Evolutionary conservation across 2,329 filamentous ascomycete species (phyloP).

Genomic region (Aspergillus nomiae): DNA sequence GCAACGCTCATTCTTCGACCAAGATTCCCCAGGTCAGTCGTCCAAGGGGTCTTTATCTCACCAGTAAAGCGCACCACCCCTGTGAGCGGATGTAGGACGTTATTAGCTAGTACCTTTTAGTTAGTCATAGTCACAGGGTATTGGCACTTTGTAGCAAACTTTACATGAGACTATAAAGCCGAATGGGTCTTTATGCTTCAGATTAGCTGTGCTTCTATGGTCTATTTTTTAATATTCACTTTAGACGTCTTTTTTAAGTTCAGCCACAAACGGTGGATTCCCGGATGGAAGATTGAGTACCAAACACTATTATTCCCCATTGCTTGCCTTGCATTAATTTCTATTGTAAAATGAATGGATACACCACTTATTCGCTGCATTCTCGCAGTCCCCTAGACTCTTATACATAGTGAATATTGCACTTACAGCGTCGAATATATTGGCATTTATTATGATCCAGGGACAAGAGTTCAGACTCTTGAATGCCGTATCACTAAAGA

Average conservation of each 20-base stretch:
- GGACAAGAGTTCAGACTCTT: not conserved
- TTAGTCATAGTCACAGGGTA: not conserved
- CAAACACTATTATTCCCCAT: not conserved
- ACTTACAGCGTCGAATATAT: not conserved
- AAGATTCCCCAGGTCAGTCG: too few species aligned
- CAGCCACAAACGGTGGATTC: not conserved
- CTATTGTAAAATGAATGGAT: not conserved
- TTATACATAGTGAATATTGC: not conserved
- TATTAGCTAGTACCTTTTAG: too few species aligned
- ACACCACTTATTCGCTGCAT: not conserved
- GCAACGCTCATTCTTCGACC: too few species aligned
- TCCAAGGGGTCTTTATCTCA: too few species aligned
- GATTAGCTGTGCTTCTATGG: too few species aligned
- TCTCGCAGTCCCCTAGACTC: not conserved
- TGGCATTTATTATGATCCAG: not conserved
- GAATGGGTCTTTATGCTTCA: too few species aligned
- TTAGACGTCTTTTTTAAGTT: not conserved
- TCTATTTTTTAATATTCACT: too few species aligned
- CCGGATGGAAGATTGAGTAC: not conserved
- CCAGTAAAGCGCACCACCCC: too few species aligned
- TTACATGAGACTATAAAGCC: too few species aligned
- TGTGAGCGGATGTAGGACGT: too few species aligned
- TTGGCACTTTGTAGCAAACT: not conserved
- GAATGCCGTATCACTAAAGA: not conserved
- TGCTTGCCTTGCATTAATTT: not conserved